Evolutionary conservation across 1,139 yeast genomes (phyloP), one percentile per base, ranked within the genome.

Genomic region (Sugiyamaella japonica): DNA sequence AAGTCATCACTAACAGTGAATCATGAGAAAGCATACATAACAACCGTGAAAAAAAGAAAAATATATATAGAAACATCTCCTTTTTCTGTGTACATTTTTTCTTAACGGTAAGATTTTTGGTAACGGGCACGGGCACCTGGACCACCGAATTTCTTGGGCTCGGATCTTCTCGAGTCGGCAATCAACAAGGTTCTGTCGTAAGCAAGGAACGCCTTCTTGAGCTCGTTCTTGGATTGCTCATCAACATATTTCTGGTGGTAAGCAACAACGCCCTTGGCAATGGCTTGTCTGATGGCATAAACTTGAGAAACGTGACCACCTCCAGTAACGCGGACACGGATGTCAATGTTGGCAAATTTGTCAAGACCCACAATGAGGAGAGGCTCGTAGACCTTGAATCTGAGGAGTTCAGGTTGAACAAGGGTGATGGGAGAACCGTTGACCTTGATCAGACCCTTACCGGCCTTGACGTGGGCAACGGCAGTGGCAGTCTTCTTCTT

Each of bases 61-160:
- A 43, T 29, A 43, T 34, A 34, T 34, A 34, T 34, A 50, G 10
- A 36, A 28, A 47, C 17, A 38, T 38, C 41, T 38, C 41, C 41
- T 38, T 38, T n/a, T 38, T 38, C 25, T 17, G 16, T 28, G 31
- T 37, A n/a, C 36, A 17, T 51, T 25, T 51, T 91, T 93, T 51
- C 32, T 51, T 91, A 93, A 90, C 99, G 99, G 95, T 93, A 93
- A 80, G 99, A 93, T 82, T 93, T 93, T 86, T 93, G 99, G 97
- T 89, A 93, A 85, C 98, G 91, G 77, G 99, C 95, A 84, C 99
- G 93, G 83, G 99, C 99, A 89, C 99, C 99, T 82, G 95, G 96
- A 86, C 99, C 99, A 85, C 99, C 99, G 84, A 91, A 93, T 85
- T 93, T 93, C 97, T 93, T 93, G 86, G 99, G 99, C 85, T 93